Percentiles rank a stretch among this genome's conserved stretches.
Conservation (phyloP, 768 basidiomycete species). For the Hericium alpestre region DNA sequence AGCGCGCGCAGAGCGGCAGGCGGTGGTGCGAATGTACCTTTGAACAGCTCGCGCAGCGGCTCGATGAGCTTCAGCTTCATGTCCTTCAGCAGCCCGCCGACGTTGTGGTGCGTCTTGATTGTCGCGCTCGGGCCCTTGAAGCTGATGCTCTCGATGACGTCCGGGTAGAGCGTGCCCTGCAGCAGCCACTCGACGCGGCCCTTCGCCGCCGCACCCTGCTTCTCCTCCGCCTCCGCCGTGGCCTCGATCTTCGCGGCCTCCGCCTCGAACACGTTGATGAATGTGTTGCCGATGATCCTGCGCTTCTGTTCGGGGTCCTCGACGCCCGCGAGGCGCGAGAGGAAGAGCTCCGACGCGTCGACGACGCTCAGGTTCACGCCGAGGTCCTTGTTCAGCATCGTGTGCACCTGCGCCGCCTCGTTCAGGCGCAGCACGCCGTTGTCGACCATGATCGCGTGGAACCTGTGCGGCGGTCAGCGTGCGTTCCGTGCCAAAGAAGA, state of each 20-base stretch:
- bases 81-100: slow-evolving; percentile 88
- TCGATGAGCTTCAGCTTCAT: slow-evolving; percentile 99
- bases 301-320: slow-evolving; percentile 96
- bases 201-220: slow-evolving; percentile 56
- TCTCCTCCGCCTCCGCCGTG: slow-evolving; percentile 65
- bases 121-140: slow-evolving; percentile 99
- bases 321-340: slow-evolving; percentile 77
- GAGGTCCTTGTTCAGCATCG: slow-evolving; percentile 87
- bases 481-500: not conserved
- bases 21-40: slow-evolving; percentile 44
- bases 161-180: slow-evolving; percentile 96
- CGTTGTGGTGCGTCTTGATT: slow-evolving; percentile 99
- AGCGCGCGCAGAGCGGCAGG: not conserved
- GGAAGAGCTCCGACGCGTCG: slow-evolving; percentile 90
- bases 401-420: slow-evolving; percentile 83
- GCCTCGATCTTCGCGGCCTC: slow-evolving; percentile 86
- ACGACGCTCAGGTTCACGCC: slow-evolving; percentile 95
- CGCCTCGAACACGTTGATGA: slow-evolving; percentile 95
- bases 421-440: slow-evolving; percentile 92
- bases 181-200: slow-evolving; percentile 94
- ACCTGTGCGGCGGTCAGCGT: slow-evolving; percentile 37
- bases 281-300: slow-evolving; percentile 98
- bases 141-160: slow-evolving; percentile 98
- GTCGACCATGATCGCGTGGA: slow-evolving; percentile 99
- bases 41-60: slow-evolving; percentile 94